These are phyloP conservation scores for Xylogone sp. DNA, from an alignment of 2,329 filamentous ascomycete species.

Conservation along the genomic window DNA sequence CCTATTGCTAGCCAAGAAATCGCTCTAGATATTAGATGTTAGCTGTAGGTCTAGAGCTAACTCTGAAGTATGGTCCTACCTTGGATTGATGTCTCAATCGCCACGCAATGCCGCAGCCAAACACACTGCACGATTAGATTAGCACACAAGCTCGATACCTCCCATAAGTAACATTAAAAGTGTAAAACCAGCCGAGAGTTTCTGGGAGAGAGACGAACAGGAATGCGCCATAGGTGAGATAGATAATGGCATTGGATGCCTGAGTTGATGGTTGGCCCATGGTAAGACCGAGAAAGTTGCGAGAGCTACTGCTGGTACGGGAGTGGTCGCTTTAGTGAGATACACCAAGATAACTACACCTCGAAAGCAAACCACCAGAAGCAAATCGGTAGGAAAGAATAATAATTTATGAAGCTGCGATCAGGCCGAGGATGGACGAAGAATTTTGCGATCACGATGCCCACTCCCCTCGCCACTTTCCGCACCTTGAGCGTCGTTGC, in stretches of 20 bases:
- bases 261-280: slow-evolving; percentile 72
- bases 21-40: slow-evolving; percentile 32
- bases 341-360: not conserved
- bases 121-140: slow-evolving; percentile 41
- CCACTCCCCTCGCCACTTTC: not conserved
- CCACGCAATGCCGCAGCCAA: slow-evolving; percentile 58
- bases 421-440: not conserved
- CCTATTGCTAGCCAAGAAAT: slow-evolving; percentile 73
- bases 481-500: not conserved
- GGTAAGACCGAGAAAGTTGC: slow-evolving; percentile 10
- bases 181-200: not conserved
- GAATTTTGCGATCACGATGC: not conserved
- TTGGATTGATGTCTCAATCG: slow-evolving; percentile 41
- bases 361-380: not conserved
- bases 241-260: slow-evolving; percentile 82
- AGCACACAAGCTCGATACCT: not conserved
- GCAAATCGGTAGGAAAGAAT: no score
- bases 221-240: slow-evolving; percentile 73
- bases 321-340: not conserved
- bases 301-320: not conserved
- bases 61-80: slow-evolving; percentile 10
- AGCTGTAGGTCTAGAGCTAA: not conserved
- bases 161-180: not conserved
- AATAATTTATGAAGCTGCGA: not conserved
- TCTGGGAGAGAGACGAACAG: slow-evolving; percentile 49